Conservation (phyloP, 2,329 filamentous ascomycete species). For the Sarocladium strictum region DNA sequence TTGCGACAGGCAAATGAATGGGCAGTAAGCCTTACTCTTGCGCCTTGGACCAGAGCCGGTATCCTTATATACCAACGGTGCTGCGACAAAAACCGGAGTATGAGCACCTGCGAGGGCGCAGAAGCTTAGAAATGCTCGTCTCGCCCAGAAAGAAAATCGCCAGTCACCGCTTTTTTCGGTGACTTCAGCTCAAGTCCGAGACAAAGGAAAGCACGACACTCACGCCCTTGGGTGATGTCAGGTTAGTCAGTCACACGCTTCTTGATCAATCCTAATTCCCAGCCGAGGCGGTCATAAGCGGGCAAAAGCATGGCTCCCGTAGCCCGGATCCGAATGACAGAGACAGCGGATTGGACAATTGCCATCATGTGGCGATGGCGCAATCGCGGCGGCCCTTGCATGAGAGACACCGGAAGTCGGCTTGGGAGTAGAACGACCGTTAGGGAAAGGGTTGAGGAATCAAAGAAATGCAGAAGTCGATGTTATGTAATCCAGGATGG, state of each 20-base stretch:
- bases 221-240: background rate
- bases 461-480: no score
- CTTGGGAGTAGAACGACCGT: background rate
- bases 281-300: background rate
- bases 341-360: background rate
- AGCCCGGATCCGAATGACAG: background rate
- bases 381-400: slow-evolving; percentile 2
- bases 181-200: background rate
- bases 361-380: slow-evolving; percentile 6
- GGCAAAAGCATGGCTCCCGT: no score
- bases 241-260: background rate
- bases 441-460: no score
- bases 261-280: background rate
- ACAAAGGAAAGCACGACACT: background rate
- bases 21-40: no score
- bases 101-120: background rate
- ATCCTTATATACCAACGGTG: background rate
- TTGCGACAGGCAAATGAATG: no score
- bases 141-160: background rate
- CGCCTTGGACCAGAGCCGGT: background rate
- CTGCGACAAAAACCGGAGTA: background rate
- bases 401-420: slow-evolving; percentile 1
- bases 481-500: no score
- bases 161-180: background rate
- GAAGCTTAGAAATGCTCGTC: background rate